These are phyloP conservation scores for Myochromella boudieri DNA, from an alignment of 768 basidiomycete species.

Conservation along the genomic window DNA sequence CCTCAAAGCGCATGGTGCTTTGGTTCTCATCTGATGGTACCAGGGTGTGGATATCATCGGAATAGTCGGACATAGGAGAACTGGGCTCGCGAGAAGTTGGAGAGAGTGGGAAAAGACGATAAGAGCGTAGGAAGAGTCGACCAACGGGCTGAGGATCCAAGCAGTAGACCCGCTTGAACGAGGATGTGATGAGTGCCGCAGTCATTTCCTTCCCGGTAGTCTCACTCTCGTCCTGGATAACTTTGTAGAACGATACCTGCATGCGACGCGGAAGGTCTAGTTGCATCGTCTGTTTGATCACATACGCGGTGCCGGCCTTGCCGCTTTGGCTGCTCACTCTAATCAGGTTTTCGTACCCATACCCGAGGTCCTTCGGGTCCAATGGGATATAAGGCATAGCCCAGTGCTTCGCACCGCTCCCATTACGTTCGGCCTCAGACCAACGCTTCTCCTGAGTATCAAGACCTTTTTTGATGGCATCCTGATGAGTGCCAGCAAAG, in stretches of 20 bases:
- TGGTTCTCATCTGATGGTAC: conserved; percentile 12
- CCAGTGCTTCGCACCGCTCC: conserved; percentile 52
- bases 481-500: conserved; percentile 83
- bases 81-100: conserved; percentile 37
- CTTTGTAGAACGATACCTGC: conserved; percentile 79
- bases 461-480: conserved; percentile 88
- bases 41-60: conserved; percentile 46
- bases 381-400: conserved; percentile 83
- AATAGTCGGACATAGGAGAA: conserved; percentile 37
- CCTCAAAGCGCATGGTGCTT: conserved; percentile 52
- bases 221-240: conserved; percentile 74
- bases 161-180: conserved; percentile 67
- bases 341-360: conserved; percentile 85
- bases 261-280: conserved; percentile 81
- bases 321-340: conserved; percentile 88
- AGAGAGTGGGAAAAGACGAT: conserved; percentile 50
- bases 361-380: conserved; percentile 82
- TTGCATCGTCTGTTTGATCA: conserved; percentile 72
- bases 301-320: conserved; percentile 82
- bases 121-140: conserved; percentile 63
- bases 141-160: conserved; percentile 64
- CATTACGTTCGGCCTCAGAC: conserved; percentile 45
- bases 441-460: conserved; percentile 58
- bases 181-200: conserved; percentile 68
- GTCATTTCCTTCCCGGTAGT: conserved; percentile 79